phyloP scores from a whole-genome alignment of 1,139 yeast genomes.

The Citeromyces hawaiiensis region DNA sequence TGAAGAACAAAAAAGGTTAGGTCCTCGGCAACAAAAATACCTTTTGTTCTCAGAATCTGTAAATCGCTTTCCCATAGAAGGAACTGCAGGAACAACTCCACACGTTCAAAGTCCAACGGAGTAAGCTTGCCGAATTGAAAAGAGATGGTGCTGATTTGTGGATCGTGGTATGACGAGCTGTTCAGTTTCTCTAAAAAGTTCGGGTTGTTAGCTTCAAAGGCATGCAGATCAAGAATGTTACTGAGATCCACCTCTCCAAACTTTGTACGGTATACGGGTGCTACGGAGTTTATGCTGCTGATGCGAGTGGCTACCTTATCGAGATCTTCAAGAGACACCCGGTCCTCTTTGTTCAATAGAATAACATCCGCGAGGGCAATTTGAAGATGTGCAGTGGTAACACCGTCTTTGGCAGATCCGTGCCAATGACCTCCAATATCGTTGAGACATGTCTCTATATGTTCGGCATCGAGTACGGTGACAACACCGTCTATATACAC shows the following conservation, averaged over 20 bases:
- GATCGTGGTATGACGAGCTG: conserved; percentile 27
- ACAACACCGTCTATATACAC: conserved; percentile 88
- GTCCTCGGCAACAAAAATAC: conserved; percentile 35
- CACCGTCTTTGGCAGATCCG: conserved; percentile 29
- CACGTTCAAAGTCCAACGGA: conserved; percentile 20
- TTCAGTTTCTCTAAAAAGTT: conserved; percentile 7
- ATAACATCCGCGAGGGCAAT: conserved; percentile 82
- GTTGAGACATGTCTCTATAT: conserved; percentile 52
- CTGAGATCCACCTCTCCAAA: conserved; percentile 60
- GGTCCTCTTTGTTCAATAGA: conserved; percentile 66
- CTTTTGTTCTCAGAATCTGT: conserved; percentile 79
- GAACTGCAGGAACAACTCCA: conserved; percentile 52
- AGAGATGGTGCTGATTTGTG: conserved; percentile 52
- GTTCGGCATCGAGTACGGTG: conserved; percentile 76
- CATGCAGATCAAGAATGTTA: conserved; percentile 62
- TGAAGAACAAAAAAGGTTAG: conserved; percentile 56
- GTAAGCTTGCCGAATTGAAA: conserved; percentile 31
- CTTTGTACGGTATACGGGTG: conserved; percentile 54
- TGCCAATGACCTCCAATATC: conserved; percentile 66
- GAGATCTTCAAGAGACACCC: conserved; percentile 16
- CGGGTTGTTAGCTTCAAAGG: conserved; percentile 37
- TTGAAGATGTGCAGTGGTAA: conserved; percentile 82
- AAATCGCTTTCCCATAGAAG: conserved; percentile 54
- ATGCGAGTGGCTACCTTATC: conserved; percentile 22
- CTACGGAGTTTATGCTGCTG: conserved; percentile 47